phyloP scores from a whole-genome alignment of 148 eudicot genomes.

The Camellia lanceoleosa region DNA sequence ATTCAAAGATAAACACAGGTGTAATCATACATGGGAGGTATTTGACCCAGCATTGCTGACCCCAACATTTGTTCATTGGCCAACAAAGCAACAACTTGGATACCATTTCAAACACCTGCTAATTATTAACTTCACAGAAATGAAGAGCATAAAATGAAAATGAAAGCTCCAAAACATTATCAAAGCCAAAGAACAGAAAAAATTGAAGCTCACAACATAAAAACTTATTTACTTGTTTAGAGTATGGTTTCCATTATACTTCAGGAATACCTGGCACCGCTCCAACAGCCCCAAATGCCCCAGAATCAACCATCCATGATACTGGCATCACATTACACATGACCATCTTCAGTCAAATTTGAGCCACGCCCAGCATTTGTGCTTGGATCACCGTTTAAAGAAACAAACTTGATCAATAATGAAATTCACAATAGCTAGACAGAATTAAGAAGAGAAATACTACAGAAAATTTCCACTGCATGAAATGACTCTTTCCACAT shows the following conservation, averaged over 20 bases:
- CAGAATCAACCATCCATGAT: slow-evolving; percentile 82
- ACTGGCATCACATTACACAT: slow-evolving; percentile 95
- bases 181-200: background rate
- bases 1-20: background rate
- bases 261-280: slow-evolving; percentile 76
- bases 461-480: background rate
- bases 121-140: slow-evolving; percentile 40
- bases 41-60: slow-evolving; percentile 72
- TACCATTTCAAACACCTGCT: slow-evolving; percentile 81
- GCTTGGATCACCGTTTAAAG: slow-evolving; percentile 74
- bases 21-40: slow-evolving; percentile 78
- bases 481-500: background rate
- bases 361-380: slow-evolving; percentile 98
- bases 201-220: background rate
- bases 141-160: slow-evolving; percentile 23
- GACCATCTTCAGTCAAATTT: slow-evolving; percentile 94
- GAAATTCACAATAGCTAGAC: background rate
- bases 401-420: slow-evolving; percentile 16
- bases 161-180: background rate
- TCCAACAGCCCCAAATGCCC: slow-evolving; percentile 93
- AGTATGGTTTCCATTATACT: background rate
- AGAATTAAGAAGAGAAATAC: background rate
- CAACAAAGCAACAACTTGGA: slow-evolving; percentile 70
- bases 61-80: slow-evolving; percentile 72
- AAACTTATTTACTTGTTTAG: background rate